Base-by-base conservation (phyloP, 352 stramenopile species). In the Phytophthora colocasiae region DNA sequence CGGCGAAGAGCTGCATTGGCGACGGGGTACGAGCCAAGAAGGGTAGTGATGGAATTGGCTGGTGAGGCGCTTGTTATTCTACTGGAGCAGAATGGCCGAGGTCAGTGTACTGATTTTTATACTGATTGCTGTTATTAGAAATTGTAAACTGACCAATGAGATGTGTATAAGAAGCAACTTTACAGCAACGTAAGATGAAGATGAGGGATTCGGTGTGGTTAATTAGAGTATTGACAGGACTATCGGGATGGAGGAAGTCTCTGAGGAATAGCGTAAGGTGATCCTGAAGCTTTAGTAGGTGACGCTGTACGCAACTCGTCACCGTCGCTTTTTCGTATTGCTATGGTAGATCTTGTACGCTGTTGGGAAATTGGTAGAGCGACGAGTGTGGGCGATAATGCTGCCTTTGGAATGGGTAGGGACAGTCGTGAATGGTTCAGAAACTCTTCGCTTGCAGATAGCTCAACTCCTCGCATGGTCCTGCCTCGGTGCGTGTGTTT, bases 1-100 rank as follows among this genome's bases (percentile, higher is more conserved):
- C 68, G 53, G 83, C 77, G 58, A 96, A 91, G 73, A 88, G 71
- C 66, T 92, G 86, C 80, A 94, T 36, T 86, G 58, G 71, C 74
- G 51, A 53, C 36, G n/a, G 31, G 22, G 54, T 29, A 43, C 12
- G 38, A 22, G 47, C 39, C 34, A 63, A 66, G 45, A 53, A 47
- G 27, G 32, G 41, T 41, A 57, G 38, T 58, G 58, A 63, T 49
- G 45, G 46, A 58, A 53, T 56, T 74, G 60, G 66, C 61, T 76
- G 63, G 68, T 40, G 10, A 41, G 10, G 31, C 26, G 27, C 29
- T 22, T 24, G 41, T 29, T 40, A 47, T 71, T 71, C 61, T 79
- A 90, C 77, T 90, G 80, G 83, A 83, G 80, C 79, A 90, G 78
- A 89, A 72, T 69, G 43, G 46, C 26, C 41, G 5, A 44, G 22